Evolutionary conservation across 1,139 yeast genomes (phyloP).

Genomic region (Pichia norvegensis): DNA sequence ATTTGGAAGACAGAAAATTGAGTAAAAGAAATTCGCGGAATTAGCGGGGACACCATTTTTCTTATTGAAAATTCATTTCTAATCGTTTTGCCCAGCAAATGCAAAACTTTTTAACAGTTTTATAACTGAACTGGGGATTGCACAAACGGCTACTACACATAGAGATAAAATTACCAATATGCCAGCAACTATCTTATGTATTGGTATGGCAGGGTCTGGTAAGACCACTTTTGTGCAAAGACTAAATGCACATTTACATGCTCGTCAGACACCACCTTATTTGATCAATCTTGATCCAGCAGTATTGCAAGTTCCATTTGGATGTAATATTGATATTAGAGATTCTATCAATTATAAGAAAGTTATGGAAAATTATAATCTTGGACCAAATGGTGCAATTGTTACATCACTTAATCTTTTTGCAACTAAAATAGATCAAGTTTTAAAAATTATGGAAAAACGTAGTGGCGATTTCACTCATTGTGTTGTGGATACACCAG

Average conservation of each 20-base stretch:
- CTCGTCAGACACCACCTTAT: constrained; percentile 67
- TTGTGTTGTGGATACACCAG: constrained; percentile 93
- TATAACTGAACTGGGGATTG: no score
- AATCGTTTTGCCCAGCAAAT: no score
- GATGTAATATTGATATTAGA: constrained; percentile 90
- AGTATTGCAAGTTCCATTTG: constrained; percentile 83
- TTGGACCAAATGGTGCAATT: constrained; percentile 98
- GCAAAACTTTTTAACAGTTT: no score
- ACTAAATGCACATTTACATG: constrained; percentile 77
- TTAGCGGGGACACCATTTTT: neutral
- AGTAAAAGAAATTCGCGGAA: neutral
- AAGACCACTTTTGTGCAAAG: constrained; percentile 98
- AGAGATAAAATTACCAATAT: neutral
- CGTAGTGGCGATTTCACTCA: constrained; percentile 58
- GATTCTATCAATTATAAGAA: constrained; percentile 94
- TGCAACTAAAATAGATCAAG: constrained; percentile 94
- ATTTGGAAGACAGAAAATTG: no score
- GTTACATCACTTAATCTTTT: constrained; percentile 90
- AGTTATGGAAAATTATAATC: constrained; percentile 85
- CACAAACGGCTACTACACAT: neutral
- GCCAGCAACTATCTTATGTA: constrained; percentile 68
- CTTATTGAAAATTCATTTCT: no score
- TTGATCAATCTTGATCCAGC: constrained; percentile 96
- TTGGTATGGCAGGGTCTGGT: constrained; percentile 98
- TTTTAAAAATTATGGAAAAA: constrained; percentile 75